Percentiles rank a stretch among this genome's conserved stretches.
phyloP scores from a whole-genome alignment of 1,284 basidiomycete genomes.

The Singerocomus inundabilis region DNA sequence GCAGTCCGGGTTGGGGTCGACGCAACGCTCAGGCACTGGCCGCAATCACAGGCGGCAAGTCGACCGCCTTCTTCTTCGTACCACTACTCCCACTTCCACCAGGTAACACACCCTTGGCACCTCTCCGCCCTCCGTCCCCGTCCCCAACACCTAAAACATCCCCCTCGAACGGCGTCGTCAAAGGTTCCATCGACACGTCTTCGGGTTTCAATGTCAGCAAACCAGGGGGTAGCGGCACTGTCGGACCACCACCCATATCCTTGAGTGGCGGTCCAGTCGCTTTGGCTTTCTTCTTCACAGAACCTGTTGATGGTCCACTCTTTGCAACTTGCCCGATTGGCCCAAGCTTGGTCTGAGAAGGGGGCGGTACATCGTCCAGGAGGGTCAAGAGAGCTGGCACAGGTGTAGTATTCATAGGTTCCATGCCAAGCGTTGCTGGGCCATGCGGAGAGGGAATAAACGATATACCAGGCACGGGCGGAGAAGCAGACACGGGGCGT shows the following conservation, averaged over 20 bases:
- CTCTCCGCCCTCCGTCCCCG: slow-evolving; percentile 7
- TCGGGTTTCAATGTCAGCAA: slow-evolving; percentile 28
- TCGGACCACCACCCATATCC: slow-evolving; percentile 18
- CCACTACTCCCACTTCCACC: slow-evolving; percentile 27
- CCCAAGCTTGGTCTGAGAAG: slow-evolving; percentile 65
- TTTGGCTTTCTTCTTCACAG: slow-evolving; percentile 46
- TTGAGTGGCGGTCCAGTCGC: slow-evolving; percentile 15
- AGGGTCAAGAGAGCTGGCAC: slow-evolving; percentile 6
- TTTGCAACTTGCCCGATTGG: slow-evolving; percentile 71
- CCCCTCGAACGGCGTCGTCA: slow-evolving; percentile 10
- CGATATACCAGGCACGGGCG: slow-evolving; percentile 18
- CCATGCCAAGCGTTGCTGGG: background rate
- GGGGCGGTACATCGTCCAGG: slow-evolving; percentile 59
- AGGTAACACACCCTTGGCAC: slow-evolving; percentile 4
- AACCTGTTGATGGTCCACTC: slow-evolving; percentile 31
- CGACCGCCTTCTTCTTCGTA: slow-evolving; percentile 34
- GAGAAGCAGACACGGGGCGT: slow-evolving; percentile 11
- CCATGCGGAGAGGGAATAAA: slow-evolving; percentile 19
- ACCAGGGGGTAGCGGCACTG: slow-evolving; percentile 21
- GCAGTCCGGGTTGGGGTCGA: background rate
- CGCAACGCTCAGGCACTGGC: slow-evolving; percentile 45
- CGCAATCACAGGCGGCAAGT: slow-evolving; percentile 49
- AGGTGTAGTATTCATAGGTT: background rate
- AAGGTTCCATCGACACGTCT: slow-evolving; percentile 23
- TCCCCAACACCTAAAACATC: slow-evolving; percentile 1